Conservation (phyloP, 78 protist species). For the Bodo saltans region DNA sequence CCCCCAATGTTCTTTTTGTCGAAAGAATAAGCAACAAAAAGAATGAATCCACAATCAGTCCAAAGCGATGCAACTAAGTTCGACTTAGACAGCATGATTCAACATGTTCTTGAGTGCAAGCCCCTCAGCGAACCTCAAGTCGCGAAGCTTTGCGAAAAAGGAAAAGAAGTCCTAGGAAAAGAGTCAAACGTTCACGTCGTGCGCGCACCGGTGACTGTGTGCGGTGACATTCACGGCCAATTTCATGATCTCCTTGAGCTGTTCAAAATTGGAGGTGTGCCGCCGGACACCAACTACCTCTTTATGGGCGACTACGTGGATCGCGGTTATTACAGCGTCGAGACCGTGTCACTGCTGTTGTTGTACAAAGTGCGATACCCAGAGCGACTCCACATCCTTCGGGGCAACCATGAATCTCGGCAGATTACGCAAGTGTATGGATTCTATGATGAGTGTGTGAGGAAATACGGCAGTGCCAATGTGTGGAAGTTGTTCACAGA, state of each 20-base stretch:
- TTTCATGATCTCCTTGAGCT: constrained; percentile 49
- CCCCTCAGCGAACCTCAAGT: constrained; percentile 49
- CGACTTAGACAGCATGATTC: constrained; percentile 38
- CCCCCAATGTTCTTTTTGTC: too few species aligned
- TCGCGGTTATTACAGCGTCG: constrained; percentile 80
- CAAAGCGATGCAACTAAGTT: too few species aligned
- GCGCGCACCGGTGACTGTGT: constrained; percentile 86
- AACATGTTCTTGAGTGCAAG: constrained; percentile 29
- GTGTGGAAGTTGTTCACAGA: constrained; percentile 60
- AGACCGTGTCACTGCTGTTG: constrained; percentile 79
- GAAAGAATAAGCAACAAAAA: too few species aligned
- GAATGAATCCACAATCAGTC: too few species aligned
- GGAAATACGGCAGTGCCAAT: constrained; percentile 53
- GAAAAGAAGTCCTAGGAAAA: constrained; percentile 72
- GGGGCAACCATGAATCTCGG: constrained; percentile 94
- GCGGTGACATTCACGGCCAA: constrained; percentile 90
- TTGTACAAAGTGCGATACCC: constrained; percentile 76
- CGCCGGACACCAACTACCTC: constrained; percentile 60
- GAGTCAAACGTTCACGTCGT: constrained; percentile 80
- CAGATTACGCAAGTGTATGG: constrained; percentile 90
- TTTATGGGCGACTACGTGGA: constrained; percentile 81
- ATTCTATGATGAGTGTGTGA: constrained; percentile 65
- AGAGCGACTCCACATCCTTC: constrained; percentile 75
- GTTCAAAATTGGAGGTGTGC: constrained; percentile 46
- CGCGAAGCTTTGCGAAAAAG: constrained; percentile 42